phyloP scores from a whole-genome alignment of 805 yeast genomes.

The Candida silvicultrix region DNA sequence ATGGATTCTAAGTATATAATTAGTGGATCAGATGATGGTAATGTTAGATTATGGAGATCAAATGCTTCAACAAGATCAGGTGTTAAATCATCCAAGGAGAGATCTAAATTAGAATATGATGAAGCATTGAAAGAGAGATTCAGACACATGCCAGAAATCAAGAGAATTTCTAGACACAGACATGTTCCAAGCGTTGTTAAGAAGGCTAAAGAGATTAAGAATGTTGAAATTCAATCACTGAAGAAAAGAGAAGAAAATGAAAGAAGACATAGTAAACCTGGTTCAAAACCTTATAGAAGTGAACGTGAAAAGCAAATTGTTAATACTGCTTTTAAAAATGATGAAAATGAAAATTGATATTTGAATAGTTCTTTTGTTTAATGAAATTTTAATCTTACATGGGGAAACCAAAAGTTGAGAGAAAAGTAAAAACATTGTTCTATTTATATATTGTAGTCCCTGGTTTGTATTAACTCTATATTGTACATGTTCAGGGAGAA shows the following conservation, averaged over 20 bases:
- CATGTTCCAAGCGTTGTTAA: conserved; percentile 85
- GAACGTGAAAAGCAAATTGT: conserved; percentile 87
- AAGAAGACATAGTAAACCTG: conserved; percentile 68
- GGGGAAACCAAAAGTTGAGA: too few relatives aligned
- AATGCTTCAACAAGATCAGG: conserved; percentile 79
- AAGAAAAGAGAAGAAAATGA: conserved; percentile 81
- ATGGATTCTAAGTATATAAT: conserved; percentile 86
- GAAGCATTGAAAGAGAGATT: conserved; percentile 86
- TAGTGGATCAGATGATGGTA: conserved; percentile 95
- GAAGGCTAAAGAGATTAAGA: conserved; percentile 84
- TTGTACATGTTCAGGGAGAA: too few relatives aligned
- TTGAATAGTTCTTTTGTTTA: too few relatives aligned
- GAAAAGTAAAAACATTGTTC: too few relatives aligned
- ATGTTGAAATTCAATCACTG: conserved; percentile 61
- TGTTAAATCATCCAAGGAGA: conserved; percentile 73
- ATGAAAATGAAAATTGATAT: conserved; percentile 24
- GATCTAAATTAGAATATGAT: conserved; percentile 83
- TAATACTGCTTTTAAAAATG: conserved; percentile 65
- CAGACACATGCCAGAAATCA: conserved; percentile 94
- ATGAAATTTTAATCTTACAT: too few relatives aligned
- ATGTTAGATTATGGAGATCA: conserved; percentile 89
- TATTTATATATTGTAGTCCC: too few relatives aligned
- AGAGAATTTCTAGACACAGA: conserved; percentile 84
- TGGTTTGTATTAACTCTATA: too few relatives aligned
- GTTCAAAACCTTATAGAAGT: conserved; percentile 48